Base-by-base conservation (phyloP, 192 early-diverging fungal genomes). In the Linderina pennispora region DNA sequence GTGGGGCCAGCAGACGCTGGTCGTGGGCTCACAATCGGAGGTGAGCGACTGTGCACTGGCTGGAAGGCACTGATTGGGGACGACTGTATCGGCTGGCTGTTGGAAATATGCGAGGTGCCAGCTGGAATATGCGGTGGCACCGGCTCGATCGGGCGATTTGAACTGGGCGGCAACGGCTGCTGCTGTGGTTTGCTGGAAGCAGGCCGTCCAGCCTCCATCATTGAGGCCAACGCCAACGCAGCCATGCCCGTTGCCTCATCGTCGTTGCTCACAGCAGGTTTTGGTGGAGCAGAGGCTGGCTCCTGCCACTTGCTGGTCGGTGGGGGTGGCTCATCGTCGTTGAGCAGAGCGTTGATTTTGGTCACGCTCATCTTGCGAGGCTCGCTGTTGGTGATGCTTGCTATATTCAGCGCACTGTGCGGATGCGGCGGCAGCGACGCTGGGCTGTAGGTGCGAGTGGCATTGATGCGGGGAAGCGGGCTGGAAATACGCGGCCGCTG, bases 231-330 rank as follows among this genome's bases (percentile, higher is more conserved):
- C 17, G 67, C 67, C 51, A 71, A 14, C 3, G 67, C 67, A 1
- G 67, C 67, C 16, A 71, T 62, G 1, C 67, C 67, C 3, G 67
- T 71, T 8, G 59, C 61, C 8, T 63, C 67, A 0, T 64, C 61
- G 38, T 71, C 66, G 6, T 24, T 28, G 7, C 25, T 52, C 4
- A 14, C n/a, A 5, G 4, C 7, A 8, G 21, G 17, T 40, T 8
- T 40, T 5, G 17, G 5, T 14, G 38, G 16, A 40, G 16, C 17
- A 20, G 38, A 8, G 38, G 38, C 38, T 8, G 38, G 5, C 8
- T 40, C 6, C 17, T 40, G 38, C 8, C 8, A 14, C 21, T 40
- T 5, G 38, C 38, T 40, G n/a, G 14, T 5, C 3, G 37, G 10
- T 13, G 41, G 25, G 0, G 35, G 28, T 1, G 65, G 25, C 16